phyloP scores from a whole-genome alignment of 2,329 filamentous ascomycete genomes.

The Delphinella strobiligena region DNA sequence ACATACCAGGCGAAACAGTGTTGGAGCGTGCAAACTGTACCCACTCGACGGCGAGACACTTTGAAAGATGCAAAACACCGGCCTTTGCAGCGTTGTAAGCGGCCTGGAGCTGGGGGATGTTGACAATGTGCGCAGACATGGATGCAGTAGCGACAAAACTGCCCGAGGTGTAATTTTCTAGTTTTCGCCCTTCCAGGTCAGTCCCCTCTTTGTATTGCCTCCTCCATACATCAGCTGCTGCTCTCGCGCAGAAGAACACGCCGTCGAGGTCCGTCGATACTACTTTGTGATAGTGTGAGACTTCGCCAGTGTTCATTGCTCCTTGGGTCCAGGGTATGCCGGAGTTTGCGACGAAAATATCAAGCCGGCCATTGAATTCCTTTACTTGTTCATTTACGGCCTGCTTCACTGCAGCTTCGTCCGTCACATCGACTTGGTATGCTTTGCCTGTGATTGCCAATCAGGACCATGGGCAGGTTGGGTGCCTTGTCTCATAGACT shows the following conservation, averaged over 20 bases:
- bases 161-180: slow-evolving; percentile 17
- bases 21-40: slow-evolving; percentile 62
- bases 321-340: slow-evolving; percentile 64
- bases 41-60: slow-evolving; percentile 66
- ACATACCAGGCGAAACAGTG: slow-evolving; percentile 54
- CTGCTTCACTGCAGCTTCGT: slow-evolving; percentile 28
- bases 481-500: too few relatives aligned
- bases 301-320: slow-evolving; percentile 50
- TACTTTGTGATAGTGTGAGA: slow-evolving; percentile 55
- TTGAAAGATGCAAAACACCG: slow-evolving; percentile 35
- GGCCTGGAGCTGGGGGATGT: slow-evolving; percentile 62
- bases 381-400: slow-evolving; percentile 30
- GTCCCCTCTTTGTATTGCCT: slow-evolving; percentile 58
- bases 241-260: slow-evolving; percentile 64
- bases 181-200: slow-evolving; percentile 32
- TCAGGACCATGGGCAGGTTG: neutral
- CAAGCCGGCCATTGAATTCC: slow-evolving; percentile 64
- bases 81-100: slow-evolving; percentile 31
- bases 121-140: slow-evolving; percentile 68
- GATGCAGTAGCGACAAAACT: slow-evolving; percentile 60
- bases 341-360: slow-evolving; percentile 69
- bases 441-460: slow-evolving; percentile 27
- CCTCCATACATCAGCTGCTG: slow-evolving; percentile 57
- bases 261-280: slow-evolving; percentile 62
- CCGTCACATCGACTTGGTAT: slow-evolving; percentile 36